These are phyloP conservation scores for Herpetospermum pedunculosum DNA, from an alignment of 306 rosid species.

Conservation along the genomic window DNA sequence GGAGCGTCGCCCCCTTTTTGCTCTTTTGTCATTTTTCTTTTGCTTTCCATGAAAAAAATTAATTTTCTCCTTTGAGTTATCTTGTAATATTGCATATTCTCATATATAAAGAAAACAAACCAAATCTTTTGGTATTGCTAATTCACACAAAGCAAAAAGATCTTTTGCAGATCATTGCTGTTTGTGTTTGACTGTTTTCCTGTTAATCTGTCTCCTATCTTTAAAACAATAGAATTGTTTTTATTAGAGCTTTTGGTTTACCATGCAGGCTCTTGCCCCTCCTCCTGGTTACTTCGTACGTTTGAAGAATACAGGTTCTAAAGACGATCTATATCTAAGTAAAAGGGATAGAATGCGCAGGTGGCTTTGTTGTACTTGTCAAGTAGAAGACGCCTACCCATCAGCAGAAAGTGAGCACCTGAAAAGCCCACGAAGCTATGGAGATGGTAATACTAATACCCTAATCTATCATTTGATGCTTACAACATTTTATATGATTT, in stretches of 20 bases:
- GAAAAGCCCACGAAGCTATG: constrained; percentile 47
- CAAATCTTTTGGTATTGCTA: neutral
- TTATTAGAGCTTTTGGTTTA: neutral
- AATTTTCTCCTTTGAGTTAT: neutral
- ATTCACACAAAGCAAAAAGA: neutral
- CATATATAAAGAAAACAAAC: neutral
- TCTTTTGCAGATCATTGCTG: neutral
- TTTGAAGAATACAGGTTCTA: constrained; percentile 21
- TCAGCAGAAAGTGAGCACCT: constrained; percentile 45
- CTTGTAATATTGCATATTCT: neutral
- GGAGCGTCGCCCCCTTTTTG: neutral
- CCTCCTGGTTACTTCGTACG: constrained; percentile 47
- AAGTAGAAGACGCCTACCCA: constrained; percentile 48
- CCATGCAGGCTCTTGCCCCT: constrained; percentile 43
- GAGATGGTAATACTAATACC: constrained; percentile 40
- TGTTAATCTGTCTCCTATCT: neutral
- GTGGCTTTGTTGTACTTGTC: constrained; percentile 69
- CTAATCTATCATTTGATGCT: neutral
- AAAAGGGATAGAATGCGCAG: constrained; percentile 52
- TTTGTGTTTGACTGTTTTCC: neutral
- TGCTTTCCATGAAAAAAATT: neutral
- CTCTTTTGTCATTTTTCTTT: neutral
- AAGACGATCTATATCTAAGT: constrained; percentile 37
- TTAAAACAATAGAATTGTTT: neutral
- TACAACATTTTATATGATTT: neutral